phyloP scores from a whole-genome alignment of 306 rosid genomes.

The Leucaena leucocephala region DNA sequence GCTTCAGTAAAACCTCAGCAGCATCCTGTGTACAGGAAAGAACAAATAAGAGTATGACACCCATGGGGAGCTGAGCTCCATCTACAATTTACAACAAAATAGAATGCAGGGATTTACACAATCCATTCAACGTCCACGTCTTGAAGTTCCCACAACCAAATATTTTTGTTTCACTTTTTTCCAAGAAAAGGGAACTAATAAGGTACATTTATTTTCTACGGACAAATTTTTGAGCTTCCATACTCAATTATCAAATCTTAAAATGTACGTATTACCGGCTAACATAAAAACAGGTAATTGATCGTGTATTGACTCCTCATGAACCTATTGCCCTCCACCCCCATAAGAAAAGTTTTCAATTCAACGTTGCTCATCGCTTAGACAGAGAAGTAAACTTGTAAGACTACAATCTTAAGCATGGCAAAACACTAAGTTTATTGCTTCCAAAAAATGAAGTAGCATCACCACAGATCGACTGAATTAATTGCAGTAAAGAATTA shows the following conservation, averaged over 20 bases:
- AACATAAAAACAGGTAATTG: background rate
- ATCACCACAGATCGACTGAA: background rate
- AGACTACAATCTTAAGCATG: no score
- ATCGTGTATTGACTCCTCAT: background rate
- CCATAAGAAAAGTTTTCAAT: no score
- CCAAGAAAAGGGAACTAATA: background rate
- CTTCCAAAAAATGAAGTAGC: background rate
- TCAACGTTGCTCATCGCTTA: no score
- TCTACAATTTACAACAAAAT: background rate
- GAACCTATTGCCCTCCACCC: no score
- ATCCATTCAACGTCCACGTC: background rate
- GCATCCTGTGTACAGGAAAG: conserved; percentile 45
- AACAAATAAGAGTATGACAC: background rate
- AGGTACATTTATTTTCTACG: background rate
- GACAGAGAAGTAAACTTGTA: no score
- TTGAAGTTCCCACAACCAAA: background rate
- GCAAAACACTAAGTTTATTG: background rate
- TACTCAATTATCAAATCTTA: background rate
- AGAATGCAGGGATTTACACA: background rate
- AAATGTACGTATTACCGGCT: background rate
- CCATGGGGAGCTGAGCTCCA: background rate
- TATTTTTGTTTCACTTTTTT: background rate
- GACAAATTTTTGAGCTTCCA: background rate
- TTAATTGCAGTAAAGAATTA: background rate
- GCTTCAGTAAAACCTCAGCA: conserved; percentile 54